Evolutionary conservation across 2,329 filamentous ascomycete species (phyloP), one percentile per base, ranked within the genome.

Genomic region (Trichocomaceae sp.): DNA sequence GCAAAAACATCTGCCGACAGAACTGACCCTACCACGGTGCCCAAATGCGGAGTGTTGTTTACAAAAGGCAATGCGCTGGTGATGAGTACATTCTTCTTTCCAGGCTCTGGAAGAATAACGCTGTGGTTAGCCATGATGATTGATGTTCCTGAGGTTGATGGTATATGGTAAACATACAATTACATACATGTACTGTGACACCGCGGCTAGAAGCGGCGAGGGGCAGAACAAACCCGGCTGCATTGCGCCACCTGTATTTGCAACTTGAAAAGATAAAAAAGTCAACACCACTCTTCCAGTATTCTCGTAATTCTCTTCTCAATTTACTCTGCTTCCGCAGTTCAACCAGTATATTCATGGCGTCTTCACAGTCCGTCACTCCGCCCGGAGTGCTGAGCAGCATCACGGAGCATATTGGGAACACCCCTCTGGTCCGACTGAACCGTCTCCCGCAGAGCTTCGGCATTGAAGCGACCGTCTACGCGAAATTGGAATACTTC

Each of bases 361-460:
- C 51, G 29, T 39, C 47, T 23, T 48, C 54, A 19, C 47, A 52
- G 35, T 49, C 79, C 60, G 74, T 75, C 58, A 69, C 78, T 57
- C 79, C 80, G 45, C 80, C 81, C 2, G 74, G 77, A 59, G 77
- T 79, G 56, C 79, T 84, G 72, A 73, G 83, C 65, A 85, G 83
- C 55, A 87, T 91, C 61, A 87, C 85, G 46, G 85, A 96, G 73
- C 84, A 96, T 62, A 96, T 99, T 64, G 92, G 91, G 66, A 92
- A 95, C 73, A 96, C 92, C 41, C 93, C 93, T n/a, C 84, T 99
- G 52, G 90, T 99, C 42, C 87, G 88, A 49, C 80, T 99, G 60
- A 96, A 96, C 77, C 90, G 87, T 76, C 85, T 99, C 59, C 93
- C 93, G 2, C 86, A 93, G 69, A 92, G 88, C 52, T 79, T 96